phyloP scores from a whole-genome alignment of 768 basidiomycete species.

The Podaxis sp. region DNA sequence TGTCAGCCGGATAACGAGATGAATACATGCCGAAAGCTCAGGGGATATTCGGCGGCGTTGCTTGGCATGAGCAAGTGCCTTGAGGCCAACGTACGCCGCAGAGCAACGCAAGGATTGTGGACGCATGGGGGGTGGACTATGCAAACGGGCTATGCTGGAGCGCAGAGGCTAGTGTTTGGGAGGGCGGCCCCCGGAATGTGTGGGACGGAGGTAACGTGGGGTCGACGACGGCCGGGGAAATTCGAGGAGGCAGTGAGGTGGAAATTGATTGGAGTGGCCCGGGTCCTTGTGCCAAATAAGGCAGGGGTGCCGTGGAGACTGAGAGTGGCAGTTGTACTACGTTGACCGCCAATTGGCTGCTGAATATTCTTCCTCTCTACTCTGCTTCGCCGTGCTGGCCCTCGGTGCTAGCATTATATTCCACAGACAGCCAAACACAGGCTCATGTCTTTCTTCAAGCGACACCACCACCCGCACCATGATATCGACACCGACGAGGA shows the following conservation, averaged over 20 bases:
- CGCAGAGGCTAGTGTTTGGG: not conserved
- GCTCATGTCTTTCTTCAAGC: conserved; percentile 40
- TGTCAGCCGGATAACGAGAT: not conserved
- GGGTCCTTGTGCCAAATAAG: conserved; percentile 5
- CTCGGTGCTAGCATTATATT: conserved; percentile 7
- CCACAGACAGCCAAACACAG: not conserved
- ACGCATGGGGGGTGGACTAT: not conserved
- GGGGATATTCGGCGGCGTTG: not conserved
- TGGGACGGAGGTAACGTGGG: not conserved
- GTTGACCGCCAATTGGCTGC: not conserved
- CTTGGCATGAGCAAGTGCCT: not conserved
- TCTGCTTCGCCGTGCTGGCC: conserved; percentile 16
- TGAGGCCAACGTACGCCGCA: not conserved
- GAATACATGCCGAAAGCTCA: not conserved
- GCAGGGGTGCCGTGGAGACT: conserved; percentile 5
- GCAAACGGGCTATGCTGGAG: not conserved
- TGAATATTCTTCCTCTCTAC: not conserved
- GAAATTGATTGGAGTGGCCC: conserved; percentile 5
- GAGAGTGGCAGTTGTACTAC: not conserved
- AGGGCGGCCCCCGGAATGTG: not conserved
- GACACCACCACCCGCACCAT: conserved; percentile 33
- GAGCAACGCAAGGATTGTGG: not conserved
- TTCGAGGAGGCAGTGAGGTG: not conserved
- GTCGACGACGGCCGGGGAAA: not conserved
- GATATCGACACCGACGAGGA: conserved; percentile 56